These are phyloP conservation scores for Leccinum ponderosum DNA, from an alignment of 1,284 basidiomycete genomes.

Conservation along the genomic window DNA sequence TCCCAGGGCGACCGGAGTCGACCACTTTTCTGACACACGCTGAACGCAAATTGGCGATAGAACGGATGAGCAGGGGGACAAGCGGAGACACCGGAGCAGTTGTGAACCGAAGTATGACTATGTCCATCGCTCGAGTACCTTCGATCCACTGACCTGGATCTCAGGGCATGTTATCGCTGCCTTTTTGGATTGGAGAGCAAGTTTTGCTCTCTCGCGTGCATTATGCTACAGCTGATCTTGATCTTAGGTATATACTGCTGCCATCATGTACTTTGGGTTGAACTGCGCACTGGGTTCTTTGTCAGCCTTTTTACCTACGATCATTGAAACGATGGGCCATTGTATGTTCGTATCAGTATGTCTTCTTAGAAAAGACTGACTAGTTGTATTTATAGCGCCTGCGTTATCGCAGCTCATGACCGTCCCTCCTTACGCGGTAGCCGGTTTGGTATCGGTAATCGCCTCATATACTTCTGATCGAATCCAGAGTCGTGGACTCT, in stretches of 20 bases:
- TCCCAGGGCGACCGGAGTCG: too few relatives aligned
- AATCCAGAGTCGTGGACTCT: conserved; percentile 69
- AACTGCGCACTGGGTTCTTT: conserved; percentile 80
- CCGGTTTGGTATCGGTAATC: conserved; percentile 62
- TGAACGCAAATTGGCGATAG: too few relatives aligned
- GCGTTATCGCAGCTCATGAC: conserved; percentile 69
- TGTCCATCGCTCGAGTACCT: neutral
- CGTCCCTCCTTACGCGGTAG: conserved; percentile 80
- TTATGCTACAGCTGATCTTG: conserved; percentile 2
- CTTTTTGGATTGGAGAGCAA: conserved; percentile 70
- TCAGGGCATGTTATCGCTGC: conserved; percentile 63
- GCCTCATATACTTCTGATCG: conserved; percentile 72
- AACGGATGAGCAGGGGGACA: too few relatives aligned
- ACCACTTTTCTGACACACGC: too few relatives aligned
- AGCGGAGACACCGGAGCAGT: too few relatives aligned
- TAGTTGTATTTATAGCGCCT: conserved; percentile 35
- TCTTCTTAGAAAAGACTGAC: neutral
- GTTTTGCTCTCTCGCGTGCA: conserved; percentile 18
- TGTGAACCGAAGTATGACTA: conserved; percentile 49
- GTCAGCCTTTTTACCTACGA: conserved; percentile 84
- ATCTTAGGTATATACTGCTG: conserved; percentile 57
- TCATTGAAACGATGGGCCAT: conserved; percentile 71
- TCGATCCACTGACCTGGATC: neutral
- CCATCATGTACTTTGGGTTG: conserved; percentile 74
- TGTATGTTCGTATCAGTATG: conserved; percentile 34